Conservation (phyloP, 306 rosid genomes). For the Cajanus cajan region DNA sequence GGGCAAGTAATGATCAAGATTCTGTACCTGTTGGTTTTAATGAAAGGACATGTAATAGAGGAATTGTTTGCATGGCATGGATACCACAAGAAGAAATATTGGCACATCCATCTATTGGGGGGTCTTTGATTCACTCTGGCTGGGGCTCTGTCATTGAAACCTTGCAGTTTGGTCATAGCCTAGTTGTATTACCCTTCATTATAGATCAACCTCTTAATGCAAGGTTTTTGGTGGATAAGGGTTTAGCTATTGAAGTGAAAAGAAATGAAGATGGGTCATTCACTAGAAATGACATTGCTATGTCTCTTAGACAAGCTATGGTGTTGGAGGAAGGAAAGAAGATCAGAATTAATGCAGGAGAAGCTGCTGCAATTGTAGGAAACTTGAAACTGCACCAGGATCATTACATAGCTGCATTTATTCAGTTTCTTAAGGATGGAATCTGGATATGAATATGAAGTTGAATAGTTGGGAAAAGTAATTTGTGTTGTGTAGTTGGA, state of each 20-base stretch:
- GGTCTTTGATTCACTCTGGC: conserved; percentile 44
- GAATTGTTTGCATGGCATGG: conserved; percentile 38
- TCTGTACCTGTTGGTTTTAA: conserved; percentile 30
- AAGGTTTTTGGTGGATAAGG: conserved; percentile 40
- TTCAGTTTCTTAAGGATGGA: conserved; percentile 23
- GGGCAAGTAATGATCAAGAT: conserved; percentile 33
- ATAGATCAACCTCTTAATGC: conserved; percentile 45
- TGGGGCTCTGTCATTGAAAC: conserved; percentile 50
- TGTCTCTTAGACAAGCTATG: conserved; percentile 28
- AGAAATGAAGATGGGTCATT: conserved; percentile 42
- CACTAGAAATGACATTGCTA: conserved; percentile 35
- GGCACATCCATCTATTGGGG: conserved; percentile 44
- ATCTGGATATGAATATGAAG: background rate
- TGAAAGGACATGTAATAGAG: conserved; percentile 26
- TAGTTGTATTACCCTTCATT: conserved; percentile 38
- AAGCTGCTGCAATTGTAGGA: conserved; percentile 26
- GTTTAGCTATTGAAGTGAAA: conserved; percentile 36
- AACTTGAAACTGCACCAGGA: conserved; percentile 32
- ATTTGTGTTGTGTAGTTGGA: too few species aligned
- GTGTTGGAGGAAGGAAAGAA: conserved; percentile 41
- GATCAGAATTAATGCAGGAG: conserved; percentile 29
- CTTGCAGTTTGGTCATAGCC: conserved; percentile 41
- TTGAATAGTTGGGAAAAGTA: background rate
- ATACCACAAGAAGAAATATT: conserved; percentile 42
- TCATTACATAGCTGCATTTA: background rate